A percentile compares a stretch with the other conserved stretches of the same genome.
phyloP scores from a whole-genome alignment of 2,329 filamentous ascomycete species.

The Phialocephala subalpina region DNA sequence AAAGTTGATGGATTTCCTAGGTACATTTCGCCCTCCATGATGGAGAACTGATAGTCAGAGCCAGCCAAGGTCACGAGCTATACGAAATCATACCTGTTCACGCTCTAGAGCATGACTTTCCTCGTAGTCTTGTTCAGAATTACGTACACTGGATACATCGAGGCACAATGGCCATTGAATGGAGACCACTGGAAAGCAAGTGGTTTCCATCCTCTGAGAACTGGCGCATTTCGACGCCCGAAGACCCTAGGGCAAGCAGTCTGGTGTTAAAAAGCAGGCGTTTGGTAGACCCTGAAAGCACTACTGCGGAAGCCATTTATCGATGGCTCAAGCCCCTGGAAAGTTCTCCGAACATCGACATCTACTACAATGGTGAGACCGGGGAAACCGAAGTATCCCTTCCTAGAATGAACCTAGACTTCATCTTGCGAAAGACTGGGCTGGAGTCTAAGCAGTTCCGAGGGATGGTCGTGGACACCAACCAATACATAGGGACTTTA shows the following conservation, averaged over 20 bases:
- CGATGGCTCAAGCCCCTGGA: conserved; percentile 50
- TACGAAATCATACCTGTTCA: conserved; percentile 30
- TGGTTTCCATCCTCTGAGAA: conserved; percentile 41
- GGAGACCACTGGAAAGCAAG: conserved; percentile 32
- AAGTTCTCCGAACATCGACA: conserved; percentile 45
- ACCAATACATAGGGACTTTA: conserved; percentile 56
- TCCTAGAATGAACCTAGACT: conserved; percentile 57
- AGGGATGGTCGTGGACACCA: conserved; percentile 56
- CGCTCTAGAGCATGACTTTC: conserved; percentile 26
- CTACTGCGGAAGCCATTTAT: conserved; percentile 44
- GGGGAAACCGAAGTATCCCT: conserved; percentile 48
- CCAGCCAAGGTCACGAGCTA: conserved; percentile 8
- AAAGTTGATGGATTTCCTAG: conserved; percentile 15
- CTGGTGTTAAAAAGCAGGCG: neutral
- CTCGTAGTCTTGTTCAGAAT: conserved; percentile 21
- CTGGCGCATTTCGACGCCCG: conserved; percentile 38
- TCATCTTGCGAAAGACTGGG: conserved; percentile 45
- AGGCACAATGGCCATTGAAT: conserved; percentile 30
- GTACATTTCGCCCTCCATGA: conserved; percentile 46
- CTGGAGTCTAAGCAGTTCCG: conserved; percentile 58
- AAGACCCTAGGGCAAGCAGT: conserved; percentile 3
- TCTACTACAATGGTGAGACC: conserved; percentile 35
- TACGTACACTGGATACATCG: conserved; percentile 30
- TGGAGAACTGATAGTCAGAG: conserved; percentile 43
- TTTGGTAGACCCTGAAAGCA: conserved; percentile 48